Evolutionary conservation across 768 basidiomycete genomes (phyloP), one percentile per base, ranked within the genome.

Genomic region (Suillus brevipes): DNA sequence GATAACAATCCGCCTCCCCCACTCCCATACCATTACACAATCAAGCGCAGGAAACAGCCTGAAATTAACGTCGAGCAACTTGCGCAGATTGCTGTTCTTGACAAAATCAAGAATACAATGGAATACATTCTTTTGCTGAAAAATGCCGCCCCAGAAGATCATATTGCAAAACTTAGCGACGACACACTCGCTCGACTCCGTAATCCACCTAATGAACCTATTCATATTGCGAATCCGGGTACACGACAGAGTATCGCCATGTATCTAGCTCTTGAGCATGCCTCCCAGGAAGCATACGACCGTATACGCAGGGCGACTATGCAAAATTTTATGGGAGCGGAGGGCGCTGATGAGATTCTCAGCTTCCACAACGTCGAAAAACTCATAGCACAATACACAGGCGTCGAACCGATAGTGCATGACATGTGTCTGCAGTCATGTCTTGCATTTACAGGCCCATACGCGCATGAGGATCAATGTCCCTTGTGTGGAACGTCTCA

Each of bases 401-500:
- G 83, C 0, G 69, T 85, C 16, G 65, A 74, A 10, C 65, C 78
- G 0, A 52, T 83, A 0, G 12, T 58, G 0, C 61, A 75, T 13
- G 75, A 84, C 64, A 84, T 84, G 80, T 85, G 82, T 40, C 64
- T 72, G 1, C 76, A 76, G 16, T 66, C 68, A 3, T 76, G 73
- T 61, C 43, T 66, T 18, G 71, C 67, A 10, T 76, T 66, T 45
- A 74, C 71, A 6, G 75, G 75, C 4, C 72, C 70, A 6, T 34
- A 34, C 5, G 28, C 28, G 3, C 2, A 28, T 28, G 28, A 1
- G 28, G 28, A 28, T 28, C 28, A 28, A 3, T 28, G 28, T 28
- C 28, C 28, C 3, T 2, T 28, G 28, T 28, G 28, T 28, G 28
- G 28, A 28, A 28, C 3, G 2, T 28, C 28, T 28, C 28, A 3